Conservation (phyloP, 768 basidiomycete genomes). For the Auricularia sp. region DNA sequence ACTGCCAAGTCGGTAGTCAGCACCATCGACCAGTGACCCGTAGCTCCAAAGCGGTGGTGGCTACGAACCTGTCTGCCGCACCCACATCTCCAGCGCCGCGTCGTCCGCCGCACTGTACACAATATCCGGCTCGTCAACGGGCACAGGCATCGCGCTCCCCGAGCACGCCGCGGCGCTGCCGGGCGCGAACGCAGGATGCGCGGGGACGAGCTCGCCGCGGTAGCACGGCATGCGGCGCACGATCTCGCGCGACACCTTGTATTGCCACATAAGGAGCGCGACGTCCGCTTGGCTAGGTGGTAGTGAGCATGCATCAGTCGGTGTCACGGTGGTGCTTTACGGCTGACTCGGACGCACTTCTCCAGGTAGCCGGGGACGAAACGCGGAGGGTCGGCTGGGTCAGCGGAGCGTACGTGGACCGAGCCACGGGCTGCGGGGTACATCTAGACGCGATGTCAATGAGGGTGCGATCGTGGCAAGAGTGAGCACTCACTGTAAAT, state of each 20-base stretch:
- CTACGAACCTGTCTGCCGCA: constrained; percentile 13
- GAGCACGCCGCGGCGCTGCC: constrained; percentile 20
- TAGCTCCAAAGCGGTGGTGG: neutral
- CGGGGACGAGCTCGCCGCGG: constrained; percentile 19
- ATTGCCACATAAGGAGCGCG: constrained; percentile 36
- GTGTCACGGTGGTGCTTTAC: no score
- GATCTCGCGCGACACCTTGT: constrained; percentile 46
- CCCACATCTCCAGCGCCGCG: constrained; percentile 21
- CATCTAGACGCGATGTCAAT: no score
- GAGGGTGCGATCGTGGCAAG: no score
- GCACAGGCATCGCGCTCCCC: constrained; percentile 12
- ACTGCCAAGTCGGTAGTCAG: constrained; percentile 10
- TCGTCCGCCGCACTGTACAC: constrained; percentile 26
- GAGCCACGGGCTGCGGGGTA: no score
- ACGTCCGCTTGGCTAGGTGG: constrained; percentile 12
- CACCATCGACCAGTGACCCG: neutral
- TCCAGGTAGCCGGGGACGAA: neutral
- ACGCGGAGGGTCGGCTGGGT: no score
- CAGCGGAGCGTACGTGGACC: no score
- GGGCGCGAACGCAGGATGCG: constrained; percentile 22
- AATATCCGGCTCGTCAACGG: constrained; percentile 20
- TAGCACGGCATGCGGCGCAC: constrained; percentile 40
- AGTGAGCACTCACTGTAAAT: no score
- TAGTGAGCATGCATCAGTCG: neutral
- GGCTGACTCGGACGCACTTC: neutral